Conservation (phyloP, 2,329 filamentous ascomycete species). For the Daldinia sp. region DNA sequence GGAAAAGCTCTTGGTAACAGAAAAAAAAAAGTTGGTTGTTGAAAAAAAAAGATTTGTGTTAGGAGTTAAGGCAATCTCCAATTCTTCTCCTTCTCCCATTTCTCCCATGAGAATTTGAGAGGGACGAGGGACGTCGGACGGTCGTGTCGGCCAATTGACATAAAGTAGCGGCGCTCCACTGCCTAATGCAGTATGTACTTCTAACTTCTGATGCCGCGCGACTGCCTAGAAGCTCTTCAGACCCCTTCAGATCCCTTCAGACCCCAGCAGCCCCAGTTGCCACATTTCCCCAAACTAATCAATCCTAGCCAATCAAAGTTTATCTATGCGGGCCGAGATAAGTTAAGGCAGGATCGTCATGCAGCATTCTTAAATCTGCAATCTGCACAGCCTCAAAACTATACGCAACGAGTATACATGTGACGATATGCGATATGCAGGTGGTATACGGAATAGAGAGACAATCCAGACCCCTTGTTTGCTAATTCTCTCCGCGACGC, state of each 20-base stretch:
- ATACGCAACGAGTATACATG: slow-evolving; percentile 31
- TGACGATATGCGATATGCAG: slow-evolving; percentile 5
- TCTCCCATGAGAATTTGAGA: no score
- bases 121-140: not conserved
- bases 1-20: not conserved
- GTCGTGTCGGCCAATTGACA: not conserved
- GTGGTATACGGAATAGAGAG: not conserved
- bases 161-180: slow-evolving; percentile 11
- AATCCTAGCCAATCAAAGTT: slow-evolving; percentile 3
- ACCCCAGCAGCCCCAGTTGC: slow-evolving; percentile 4
- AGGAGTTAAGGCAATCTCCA: slow-evolving; percentile 24
- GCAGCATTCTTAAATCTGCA: slow-evolving; percentile 26
- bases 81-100: no score
- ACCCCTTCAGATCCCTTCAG: not conserved
- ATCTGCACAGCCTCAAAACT: slow-evolving; percentile 36
- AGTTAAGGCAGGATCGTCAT: slow-evolving; percentile 13
- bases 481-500: not conserved
- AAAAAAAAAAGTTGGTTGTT: not conserved
- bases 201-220: slow-evolving; percentile 6
- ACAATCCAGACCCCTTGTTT: not conserved
- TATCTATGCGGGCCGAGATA: not conserved
- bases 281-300: not conserved
- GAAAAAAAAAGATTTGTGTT: slow-evolving; percentile 7
- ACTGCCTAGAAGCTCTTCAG: slow-evolving; percentile 18
- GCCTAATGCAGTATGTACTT: slow-evolving; percentile 12